Evolutionary conservation across 768 basidiomycete species (phyloP).

Genomic region (Suillus placidus): DNA sequence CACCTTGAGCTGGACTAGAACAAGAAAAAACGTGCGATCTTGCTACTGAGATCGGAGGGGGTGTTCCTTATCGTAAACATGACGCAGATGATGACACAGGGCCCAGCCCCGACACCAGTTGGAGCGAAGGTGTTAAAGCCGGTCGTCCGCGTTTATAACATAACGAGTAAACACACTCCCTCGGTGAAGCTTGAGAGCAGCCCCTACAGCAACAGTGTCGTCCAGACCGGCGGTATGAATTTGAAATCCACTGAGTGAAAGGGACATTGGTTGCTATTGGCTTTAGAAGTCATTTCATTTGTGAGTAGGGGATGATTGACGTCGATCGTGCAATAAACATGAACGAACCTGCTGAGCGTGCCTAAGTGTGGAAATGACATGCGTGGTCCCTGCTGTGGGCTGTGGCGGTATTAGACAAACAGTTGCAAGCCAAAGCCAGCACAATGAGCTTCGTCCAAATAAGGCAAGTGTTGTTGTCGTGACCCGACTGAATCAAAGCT

Average conservation of each 20-base stretch:
- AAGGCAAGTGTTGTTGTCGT: slow-evolving; percentile 25
- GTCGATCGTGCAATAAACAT: slow-evolving; percentile 2
- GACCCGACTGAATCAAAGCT: not conserved
- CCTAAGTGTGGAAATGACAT: slow-evolving; percentile 4
- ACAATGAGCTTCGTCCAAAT: slow-evolving; percentile 15
- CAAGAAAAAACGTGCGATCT: not conserved
- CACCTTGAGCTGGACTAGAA: not conserved
- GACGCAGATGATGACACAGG: not conserved
- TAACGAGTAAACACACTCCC: not conserved
- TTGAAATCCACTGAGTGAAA: not conserved
- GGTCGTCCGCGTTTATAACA: not conserved
- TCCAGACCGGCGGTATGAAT: not conserved
- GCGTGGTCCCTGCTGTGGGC: not conserved
- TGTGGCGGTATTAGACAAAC: not conserved
- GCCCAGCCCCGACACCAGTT: not conserved
- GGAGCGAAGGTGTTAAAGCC: not conserved
- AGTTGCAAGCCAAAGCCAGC: not conserved
- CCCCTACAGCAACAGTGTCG: not conserved
- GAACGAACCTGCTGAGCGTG: not conserved
- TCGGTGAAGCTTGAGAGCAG: not conserved
- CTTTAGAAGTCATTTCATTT: not conserved
- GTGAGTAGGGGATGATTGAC: slow-evolving; percentile 2
- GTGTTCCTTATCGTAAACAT: not conserved
- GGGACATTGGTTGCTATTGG: not conserved
- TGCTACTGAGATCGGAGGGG: not conserved